A percentile compares a stretch with the other conserved stretches of the same genome.
Evolutionary conservation across 1,139 yeast genomes (phyloP).

Genomic region (Suhomyces guaymorum): DNA sequence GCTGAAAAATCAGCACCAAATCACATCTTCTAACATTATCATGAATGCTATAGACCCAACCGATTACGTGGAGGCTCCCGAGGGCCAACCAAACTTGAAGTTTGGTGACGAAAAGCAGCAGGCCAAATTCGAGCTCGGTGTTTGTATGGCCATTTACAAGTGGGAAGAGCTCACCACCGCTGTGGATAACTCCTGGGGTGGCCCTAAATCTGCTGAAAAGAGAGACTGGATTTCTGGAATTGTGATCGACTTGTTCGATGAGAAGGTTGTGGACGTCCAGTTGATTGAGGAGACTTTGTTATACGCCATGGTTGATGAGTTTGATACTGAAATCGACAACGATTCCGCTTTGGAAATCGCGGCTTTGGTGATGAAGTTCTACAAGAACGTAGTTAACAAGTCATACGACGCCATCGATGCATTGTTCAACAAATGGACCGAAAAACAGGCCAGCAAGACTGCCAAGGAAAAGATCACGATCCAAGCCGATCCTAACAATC

Average conservation of each 20-base stretch:
- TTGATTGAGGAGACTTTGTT: conserved; percentile 82
- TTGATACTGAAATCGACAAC: conserved; percentile 84
- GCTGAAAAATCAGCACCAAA: conserved; percentile 7
- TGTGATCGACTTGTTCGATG: conserved; percentile 57
- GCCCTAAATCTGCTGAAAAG: conserved; percentile 83
- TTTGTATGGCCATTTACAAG: conserved; percentile 79
- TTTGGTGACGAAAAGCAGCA: conserved; percentile 68
- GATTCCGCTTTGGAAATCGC: conserved; percentile 82
- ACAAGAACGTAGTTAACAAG: conserved; percentile 59
- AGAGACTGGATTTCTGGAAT: conserved; percentile 40
- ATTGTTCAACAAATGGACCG: conserved; percentile 59
- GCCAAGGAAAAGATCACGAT: conserved; percentile 34
- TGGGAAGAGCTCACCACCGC: conserved; percentile 93
- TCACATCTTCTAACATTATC: conserved; percentile 1
- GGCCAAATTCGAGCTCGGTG: conserved; percentile 90
- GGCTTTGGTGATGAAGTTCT: conserved; percentile 61
- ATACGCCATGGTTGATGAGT: conserved; percentile 93
- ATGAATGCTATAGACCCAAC: conserved; percentile 45
- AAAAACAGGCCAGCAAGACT: conserved; percentile 40
- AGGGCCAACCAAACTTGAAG: conserved; percentile 41
- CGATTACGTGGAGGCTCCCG: conserved; percentile 46
- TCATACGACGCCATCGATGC: conserved; percentile 58
- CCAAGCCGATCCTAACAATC: conserved; percentile 61
- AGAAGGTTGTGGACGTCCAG: conserved; percentile 66
- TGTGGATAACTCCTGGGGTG: conserved; percentile 98